Base-by-base conservation (phyloP, 192 early-diverging fungal species). In the Spinellus fusiger region DNA sequence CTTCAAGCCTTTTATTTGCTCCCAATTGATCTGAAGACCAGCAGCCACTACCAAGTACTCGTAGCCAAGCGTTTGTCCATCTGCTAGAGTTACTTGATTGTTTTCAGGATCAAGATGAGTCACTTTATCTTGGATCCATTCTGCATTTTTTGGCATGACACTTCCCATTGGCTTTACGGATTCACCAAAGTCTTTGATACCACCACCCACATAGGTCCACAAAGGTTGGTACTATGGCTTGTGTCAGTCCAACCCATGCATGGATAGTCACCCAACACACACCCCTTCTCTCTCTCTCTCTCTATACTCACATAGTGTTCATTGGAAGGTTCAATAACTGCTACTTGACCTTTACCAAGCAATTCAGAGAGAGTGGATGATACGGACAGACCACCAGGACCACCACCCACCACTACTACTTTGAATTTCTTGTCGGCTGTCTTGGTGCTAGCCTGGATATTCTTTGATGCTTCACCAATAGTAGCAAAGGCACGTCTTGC, bases 171-270 rank as follows among this genome's bases (percentile, higher is more conserved):
- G 82, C 62, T 80, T 78, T 54, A 71, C 66, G 16, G 89, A 85
- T 47, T 90, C 87, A 3, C 56, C 65, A 51, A 94, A 82, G 31
- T 84, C 54, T 80, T 94, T 94, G 56, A 94, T 69, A 18, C 92
- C 92, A 52, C 76, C 87, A 35, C 92, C 92, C 38, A 94, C 92
- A 84, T 91, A 90, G 13, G 92, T 94, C 80, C 90, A 94, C 51
- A 94, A 65, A 32, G 92, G 92, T 80, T 94, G 92, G 71, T 93
- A 91, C 81, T 83, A 54, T 6, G 13, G 16, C 5, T 53, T 38
- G 47, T 31, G 33, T 25, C 28, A 55, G 5, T 32, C 9, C 31
- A 56, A 16, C 13, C 3, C 10, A 6, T 31, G 54, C 26, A 47
- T n/a, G 10, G 12, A 57, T 49, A 25, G 23, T 13, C 26, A 56